Evolutionary conservation across 768 basidiomycete species (phyloP), one percentile per base, ranked within the genome.

Genomic region (Mycena metata): DNA sequence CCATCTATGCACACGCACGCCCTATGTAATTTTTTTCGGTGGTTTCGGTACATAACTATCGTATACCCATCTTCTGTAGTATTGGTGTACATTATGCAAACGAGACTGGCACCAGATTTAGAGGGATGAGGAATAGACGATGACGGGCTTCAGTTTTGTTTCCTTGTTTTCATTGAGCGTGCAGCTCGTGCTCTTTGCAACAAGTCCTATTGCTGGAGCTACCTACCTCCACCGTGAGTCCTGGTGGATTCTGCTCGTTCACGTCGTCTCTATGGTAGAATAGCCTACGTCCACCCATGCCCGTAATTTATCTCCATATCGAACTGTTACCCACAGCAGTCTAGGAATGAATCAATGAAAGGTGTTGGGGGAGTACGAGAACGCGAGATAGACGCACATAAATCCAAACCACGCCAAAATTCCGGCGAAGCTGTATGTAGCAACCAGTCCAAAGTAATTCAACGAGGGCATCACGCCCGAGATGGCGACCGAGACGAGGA

Each of bases 211-310:
- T 30, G 30, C 6, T 30, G 30, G 30, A 6, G 30, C 30, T 30
- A 30, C 30, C 6, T 30, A 3, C 30, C 30, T 3, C 30, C 30
- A 30, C 3, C 30, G 30, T 30, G 30, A 30, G 30, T n/a, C n/a
- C n/a, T 6, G 30, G 30, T 15, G 12, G 7, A 17, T 5, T 60
- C 21, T 50, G 6, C 43, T 50, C 23, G 50, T 49, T 36, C 33
- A 69, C 2, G 67, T 69, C 2, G 59, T 72, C 52, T 76, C 74
- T 69, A 66, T 67, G 4, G 78, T 79, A 3, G 85, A 82, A 72
- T 79, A 87, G 5, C 83, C 85, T 6, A 87, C 75, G 67, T 87
- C 84, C 15, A 79, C 75, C 77, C 81, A 86, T 1, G 80, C 82
- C 5, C 86, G 79, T 82, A 89, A 82, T 30, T 74, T 74, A 43